Evolutionary conservation across 2,329 filamentous ascomycete genomes (phyloP).

Genomic region (Cytospora piceicola): DNA sequence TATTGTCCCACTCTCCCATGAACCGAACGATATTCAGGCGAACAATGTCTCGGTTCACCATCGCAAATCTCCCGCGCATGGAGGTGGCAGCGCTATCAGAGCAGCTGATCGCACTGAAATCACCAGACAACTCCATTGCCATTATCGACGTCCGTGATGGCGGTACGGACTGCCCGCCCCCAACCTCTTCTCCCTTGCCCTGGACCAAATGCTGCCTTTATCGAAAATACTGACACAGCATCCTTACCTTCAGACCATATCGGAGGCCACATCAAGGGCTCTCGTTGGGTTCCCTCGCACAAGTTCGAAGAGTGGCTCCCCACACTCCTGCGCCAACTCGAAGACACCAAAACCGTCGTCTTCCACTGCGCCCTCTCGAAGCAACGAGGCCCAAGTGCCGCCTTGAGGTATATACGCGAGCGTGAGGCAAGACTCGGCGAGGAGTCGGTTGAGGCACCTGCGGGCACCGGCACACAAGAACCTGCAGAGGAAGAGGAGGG

Average conservation of each 20-base stretch:
- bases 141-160: slow-evolving; percentile 90
- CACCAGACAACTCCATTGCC: slow-evolving; percentile 57
- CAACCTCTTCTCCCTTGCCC: neutral
- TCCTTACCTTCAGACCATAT: slow-evolving; percentile 69
- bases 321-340: slow-evolving; percentile 77
- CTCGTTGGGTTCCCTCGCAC: slow-evolving; percentile 73
- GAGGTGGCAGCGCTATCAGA: slow-evolving; percentile 69
- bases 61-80: slow-evolving; percentile 69
- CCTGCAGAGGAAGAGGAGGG: slow-evolving; percentile 35
- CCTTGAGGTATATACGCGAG: slow-evolving; percentile 77
- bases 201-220: neutral
- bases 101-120: slow-evolving; percentile 59
- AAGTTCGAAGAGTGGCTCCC: slow-evolving; percentile 78
- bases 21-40: slow-evolving; percentile 18
- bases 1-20: slow-evolving; percentile 13
- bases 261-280: slow-evolving; percentile 84
- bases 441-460: slow-evolving; percentile 31
- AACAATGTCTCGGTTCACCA: slow-evolving; percentile 35
- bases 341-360: slow-evolving; percentile 79
- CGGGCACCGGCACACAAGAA: slow-evolving; percentile 30
- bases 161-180: slow-evolving; percentile 49
- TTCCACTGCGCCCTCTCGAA: slow-evolving; percentile 96
- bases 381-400: slow-evolving; percentile 84
- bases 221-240: neutral
- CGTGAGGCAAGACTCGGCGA: slow-evolving; percentile 54